These are phyloP conservation scores for Saccharomycodes ludwigii DNA, from an alignment of 805 yeast genomes.

Conservation along the genomic window DNA sequence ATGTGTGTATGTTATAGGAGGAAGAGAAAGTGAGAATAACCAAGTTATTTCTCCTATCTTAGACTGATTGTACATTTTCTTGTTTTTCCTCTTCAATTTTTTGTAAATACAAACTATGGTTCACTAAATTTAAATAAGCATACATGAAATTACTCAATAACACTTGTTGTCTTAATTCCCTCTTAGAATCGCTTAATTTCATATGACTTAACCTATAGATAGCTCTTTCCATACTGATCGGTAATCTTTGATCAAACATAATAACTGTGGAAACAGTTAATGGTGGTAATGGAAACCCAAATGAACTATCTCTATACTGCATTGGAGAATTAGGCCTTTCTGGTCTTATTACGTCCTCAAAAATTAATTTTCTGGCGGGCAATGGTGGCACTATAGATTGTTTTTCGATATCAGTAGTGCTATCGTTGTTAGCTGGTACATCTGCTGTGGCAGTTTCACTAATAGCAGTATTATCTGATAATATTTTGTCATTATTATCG, in stretches of 20 bases:
- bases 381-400: too few relatives aligned
- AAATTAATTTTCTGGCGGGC: slow-evolving; percentile 24
- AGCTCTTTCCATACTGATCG: slow-evolving; percentile 92
- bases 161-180: slow-evolving; percentile 88
- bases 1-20: neutral
- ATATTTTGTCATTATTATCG: too few relatives aligned
- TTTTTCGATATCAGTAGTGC: too few relatives aligned
- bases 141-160: slow-evolving; percentile 93
- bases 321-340: slow-evolving; percentile 42
- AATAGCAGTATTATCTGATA: too few relatives aligned
- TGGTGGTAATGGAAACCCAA: slow-evolving; percentile 80
- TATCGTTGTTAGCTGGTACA: too few relatives aligned
- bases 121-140: slow-evolving; percentile 86
- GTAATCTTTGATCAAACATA: slow-evolving; percentile 78
- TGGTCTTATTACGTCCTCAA: slow-evolving; percentile 25
- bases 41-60: slow-evolving; percentile 3
- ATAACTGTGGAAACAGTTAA: slow-evolving; percentile 63
- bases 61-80: slow-evolving; percentile 6
- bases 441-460: too few relatives aligned
- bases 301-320: slow-evolving; percentile 63
- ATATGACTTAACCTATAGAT: slow-evolving; percentile 85
- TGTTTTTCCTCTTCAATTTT: slow-evolving; percentile 33
- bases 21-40: too few relatives aligned
- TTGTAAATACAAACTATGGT: slow-evolving; percentile 74
- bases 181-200: slow-evolving; percentile 85